Percentiles rank a stretch among this genome's conserved stretches.
phyloP scores from a whole-genome alignment of 2,329 filamentous ascomycete genomes.

The Fusarium succisae region DNA sequence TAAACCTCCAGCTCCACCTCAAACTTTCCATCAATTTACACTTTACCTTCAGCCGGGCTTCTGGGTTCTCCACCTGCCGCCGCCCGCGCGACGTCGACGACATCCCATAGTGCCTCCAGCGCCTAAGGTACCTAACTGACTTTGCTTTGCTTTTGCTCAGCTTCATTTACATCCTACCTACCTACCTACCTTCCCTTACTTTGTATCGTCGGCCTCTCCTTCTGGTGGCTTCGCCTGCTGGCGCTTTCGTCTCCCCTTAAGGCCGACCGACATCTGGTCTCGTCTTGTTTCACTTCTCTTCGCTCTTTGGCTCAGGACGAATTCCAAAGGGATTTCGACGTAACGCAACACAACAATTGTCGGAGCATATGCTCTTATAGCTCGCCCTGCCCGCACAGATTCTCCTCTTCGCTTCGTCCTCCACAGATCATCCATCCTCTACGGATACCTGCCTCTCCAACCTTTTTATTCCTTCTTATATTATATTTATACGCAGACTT shows the following conservation, averaged over 20 bases:
- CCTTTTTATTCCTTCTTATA: not conserved
- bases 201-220: slow-evolving; percentile 27
- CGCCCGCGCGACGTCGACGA: slow-evolving; percentile 25
- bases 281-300: not conserved
- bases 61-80: slow-evolving; percentile 36
- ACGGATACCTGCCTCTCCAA: not conserved
- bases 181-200: not conserved
- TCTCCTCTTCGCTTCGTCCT: slow-evolving; percentile 10
- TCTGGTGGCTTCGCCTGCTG: slow-evolving; percentile 30
- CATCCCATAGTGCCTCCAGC: not conserved
- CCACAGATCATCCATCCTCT: not conserved
- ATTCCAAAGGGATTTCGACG: not conserved
- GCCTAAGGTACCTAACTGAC: not conserved
- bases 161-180: not conserved
- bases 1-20: slow-evolving; percentile 14
- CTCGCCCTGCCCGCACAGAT: slow-evolving; percentile 14
- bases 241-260: not conserved
- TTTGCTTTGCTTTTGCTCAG: not conserved
- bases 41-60: slow-evolving; percentile 38
- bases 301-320: slow-evolving; percentile 9
- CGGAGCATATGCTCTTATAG: slow-evolving; percentile 31
- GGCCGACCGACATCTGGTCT: not conserved
- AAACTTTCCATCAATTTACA: slow-evolving; percentile 26
- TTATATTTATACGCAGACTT: slow-evolving; percentile 4
- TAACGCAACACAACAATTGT: slow-evolving; percentile 2